A percentile compares a stretch with the other conserved stretches of the same genome.
Conservation (phyloP, 495 filamentous ascomycete species). For the Aspergillus homomorphus region DNA sequence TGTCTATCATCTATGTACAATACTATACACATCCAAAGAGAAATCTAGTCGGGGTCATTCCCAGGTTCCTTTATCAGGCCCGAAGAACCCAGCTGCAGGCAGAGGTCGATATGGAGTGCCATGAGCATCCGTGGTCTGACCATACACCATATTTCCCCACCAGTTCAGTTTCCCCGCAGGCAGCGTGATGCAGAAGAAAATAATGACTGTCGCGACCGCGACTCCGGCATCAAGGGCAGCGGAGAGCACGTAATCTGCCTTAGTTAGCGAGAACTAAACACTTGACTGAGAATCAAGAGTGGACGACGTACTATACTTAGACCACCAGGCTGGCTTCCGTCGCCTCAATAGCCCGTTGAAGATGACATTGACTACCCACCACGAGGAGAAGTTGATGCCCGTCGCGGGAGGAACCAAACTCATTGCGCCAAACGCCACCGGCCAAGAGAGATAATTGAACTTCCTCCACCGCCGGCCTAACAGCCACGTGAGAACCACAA, state of each 20-base stretch:
- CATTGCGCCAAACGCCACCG: slow-evolving; percentile 66
- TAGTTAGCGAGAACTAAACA: slow-evolving; percentile 38
- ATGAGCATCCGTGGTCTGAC: slow-evolving; percentile 44
- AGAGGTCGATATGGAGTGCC: slow-evolving; percentile 42
- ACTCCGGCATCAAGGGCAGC: slow-evolving; percentile 61
- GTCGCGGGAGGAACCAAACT: slow-evolving; percentile 63
- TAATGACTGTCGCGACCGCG: slow-evolving; percentile 58
- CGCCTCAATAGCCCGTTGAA: slow-evolving; percentile 62
- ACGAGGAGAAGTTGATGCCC: slow-evolving; percentile 65
- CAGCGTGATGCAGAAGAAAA: slow-evolving; percentile 70
- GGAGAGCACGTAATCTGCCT: slow-evolving; percentile 60
- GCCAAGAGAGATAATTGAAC: slow-evolving; percentile 58
- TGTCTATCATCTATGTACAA: not conserved
- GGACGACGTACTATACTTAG: slow-evolving; percentile 44
- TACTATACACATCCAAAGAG: not conserved
- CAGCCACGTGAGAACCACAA: slow-evolving; percentile 56
- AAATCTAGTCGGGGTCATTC: slow-evolving; percentile 21
- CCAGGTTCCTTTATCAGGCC: slow-evolving; percentile 51
- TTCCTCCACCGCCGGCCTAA: slow-evolving; percentile 51
- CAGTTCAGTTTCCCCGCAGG: slow-evolving; percentile 56
- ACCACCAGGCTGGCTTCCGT: slow-evolving; percentile 63
- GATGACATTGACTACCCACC: slow-evolving; percentile 62
- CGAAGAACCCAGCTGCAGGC: slow-evolving; percentile 55
- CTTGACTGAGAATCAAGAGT: slow-evolving; percentile 41
- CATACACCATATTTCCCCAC: slow-evolving; percentile 63